These are phyloP conservation scores for Cercophora scortea DNA, from an alignment of 495 filamentous ascomycete genomes.

Conservation along the genomic window DNA sequence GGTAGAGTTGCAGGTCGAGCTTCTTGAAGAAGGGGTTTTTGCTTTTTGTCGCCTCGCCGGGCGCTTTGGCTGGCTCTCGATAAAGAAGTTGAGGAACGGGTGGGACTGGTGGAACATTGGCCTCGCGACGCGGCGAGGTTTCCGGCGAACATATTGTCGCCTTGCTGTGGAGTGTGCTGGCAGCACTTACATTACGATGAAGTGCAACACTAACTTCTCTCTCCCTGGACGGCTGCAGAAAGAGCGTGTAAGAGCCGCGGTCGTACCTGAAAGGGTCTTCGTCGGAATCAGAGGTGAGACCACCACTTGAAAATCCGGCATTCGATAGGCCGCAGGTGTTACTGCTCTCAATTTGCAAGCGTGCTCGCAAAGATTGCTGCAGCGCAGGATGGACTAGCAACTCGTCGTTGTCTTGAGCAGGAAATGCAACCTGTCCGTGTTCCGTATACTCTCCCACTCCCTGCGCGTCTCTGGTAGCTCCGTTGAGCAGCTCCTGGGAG, in stretches of 20 bases:
- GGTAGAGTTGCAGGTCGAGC: slow-evolving; percentile 5
- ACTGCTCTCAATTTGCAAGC: neutral
- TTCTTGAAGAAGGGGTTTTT: slow-evolving; percentile 10
- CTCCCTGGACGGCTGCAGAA: slow-evolving; percentile 17
- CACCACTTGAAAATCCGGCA: slow-evolving; percentile 5
- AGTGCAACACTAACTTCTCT: slow-evolving; percentile 22
- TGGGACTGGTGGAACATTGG: slow-evolving; percentile 1
- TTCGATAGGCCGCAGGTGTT: neutral
- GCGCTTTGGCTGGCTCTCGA: neutral
- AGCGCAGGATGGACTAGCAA: neutral
- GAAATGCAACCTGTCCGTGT: neutral
- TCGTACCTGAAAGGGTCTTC: slow-evolving; percentile 28
- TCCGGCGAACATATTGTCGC: neutral
- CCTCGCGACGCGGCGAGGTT: neutral
- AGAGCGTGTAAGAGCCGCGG: slow-evolving; percentile 11
- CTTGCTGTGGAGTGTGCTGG: slow-evolving; percentile 3
- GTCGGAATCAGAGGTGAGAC: slow-evolving; percentile 15
- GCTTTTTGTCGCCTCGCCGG: neutral
- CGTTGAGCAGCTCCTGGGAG: slow-evolving; percentile 1
- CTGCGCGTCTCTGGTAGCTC: neutral
- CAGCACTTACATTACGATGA: slow-evolving; percentile 6
- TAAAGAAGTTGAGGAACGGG: neutral
- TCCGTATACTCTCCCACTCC: neutral
- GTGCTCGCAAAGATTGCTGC: neutral
- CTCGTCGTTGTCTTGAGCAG: neutral